These are phyloP conservation scores for Aspergillus haitiensis DNA, from an alignment of 495 filamentous ascomycete genomes.

Conservation along the genomic window DNA sequence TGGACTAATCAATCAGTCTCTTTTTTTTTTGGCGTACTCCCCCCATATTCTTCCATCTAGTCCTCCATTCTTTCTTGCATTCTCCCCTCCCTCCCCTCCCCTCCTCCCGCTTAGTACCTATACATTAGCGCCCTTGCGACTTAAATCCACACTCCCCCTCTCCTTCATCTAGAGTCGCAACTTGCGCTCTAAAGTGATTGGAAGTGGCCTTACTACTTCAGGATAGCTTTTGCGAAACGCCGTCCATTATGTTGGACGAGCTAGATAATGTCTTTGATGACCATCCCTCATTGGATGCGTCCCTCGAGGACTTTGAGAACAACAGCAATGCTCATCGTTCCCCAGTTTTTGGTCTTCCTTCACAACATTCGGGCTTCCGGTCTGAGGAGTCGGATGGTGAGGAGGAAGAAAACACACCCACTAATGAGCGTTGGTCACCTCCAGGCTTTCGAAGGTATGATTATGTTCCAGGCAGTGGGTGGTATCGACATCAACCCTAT, in stretches of 20 bases:
- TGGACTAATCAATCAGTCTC: slow-evolving; percentile 9
- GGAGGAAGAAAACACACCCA: slow-evolving; percentile 37
- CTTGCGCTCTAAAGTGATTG: slow-evolving; percentile 26
- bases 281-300: slow-evolving; percentile 69
- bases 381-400: slow-evolving; percentile 58
- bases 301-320: slow-evolving; percentile 74
- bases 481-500: slow-evolving; percentile 60
- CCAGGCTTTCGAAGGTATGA: slow-evolving; percentile 57
- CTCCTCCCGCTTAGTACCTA: slow-evolving; percentile 12
- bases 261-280: slow-evolving; percentile 60
- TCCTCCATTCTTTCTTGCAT: slow-evolving; percentile 14
- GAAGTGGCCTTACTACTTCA: slow-evolving; percentile 23
- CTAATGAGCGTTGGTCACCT: slow-evolving; percentile 56
- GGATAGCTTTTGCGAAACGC: slow-evolving; percentile 32
- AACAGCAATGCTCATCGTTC: slow-evolving; percentile 52
- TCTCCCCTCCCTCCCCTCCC: slow-evolving; percentile 4
- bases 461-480: slow-evolving; percentile 51
- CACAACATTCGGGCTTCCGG: slow-evolving; percentile 75
- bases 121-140: slow-evolving; percentile 24
- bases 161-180: slow-evolving; percentile 11
- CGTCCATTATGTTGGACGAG: slow-evolving; percentile 51
- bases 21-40: background rate
- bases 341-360: slow-evolving; percentile 61
- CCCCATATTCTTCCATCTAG: slow-evolving; percentile 6
- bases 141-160: slow-evolving; percentile 16